Conservation (phyloP, 345 rosid genomes). For the Schrenkiella parvula region DNA sequence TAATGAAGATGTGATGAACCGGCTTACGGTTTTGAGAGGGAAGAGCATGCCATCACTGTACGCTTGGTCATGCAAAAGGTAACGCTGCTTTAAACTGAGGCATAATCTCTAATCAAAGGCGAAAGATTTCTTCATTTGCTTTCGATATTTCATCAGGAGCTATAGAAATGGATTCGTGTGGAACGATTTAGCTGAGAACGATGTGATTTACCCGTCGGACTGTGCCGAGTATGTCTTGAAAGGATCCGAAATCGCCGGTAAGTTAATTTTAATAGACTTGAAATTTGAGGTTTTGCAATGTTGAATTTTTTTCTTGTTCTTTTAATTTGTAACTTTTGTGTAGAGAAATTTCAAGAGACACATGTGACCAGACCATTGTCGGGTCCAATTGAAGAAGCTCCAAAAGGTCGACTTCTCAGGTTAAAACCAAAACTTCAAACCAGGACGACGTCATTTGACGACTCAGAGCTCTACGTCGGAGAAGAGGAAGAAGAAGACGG, state of each 20-base stretch:
- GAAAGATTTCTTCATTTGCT: background rate
- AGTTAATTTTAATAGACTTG: background rate
- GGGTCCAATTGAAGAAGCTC: conserved; percentile 35
- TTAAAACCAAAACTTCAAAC: conserved; percentile 38
- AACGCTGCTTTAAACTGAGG: background rate
- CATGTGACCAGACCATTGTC: conserved; percentile 24
- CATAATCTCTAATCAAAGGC: background rate
- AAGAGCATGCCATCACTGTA: conserved; percentile 76
- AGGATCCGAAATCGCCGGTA: conserved; percentile 84
- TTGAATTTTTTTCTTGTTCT: background rate
- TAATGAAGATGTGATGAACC: conserved; percentile 55
- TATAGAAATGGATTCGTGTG: conserved; percentile 95
- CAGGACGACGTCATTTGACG: conserved; percentile 31
- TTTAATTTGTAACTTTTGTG: background rate
- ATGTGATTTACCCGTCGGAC: conserved; percentile 64
- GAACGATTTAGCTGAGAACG: conserved; percentile 83
- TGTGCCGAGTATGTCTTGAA: conserved; percentile 86
- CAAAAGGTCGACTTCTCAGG: conserved; percentile 34
- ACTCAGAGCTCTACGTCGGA: conserved; percentile 14
- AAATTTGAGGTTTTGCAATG: background rate
- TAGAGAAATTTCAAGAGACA: conserved; percentile 43
- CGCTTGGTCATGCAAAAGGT: conserved; percentile 97
- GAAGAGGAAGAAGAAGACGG: conserved; percentile 46
- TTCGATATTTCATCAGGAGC: conserved; percentile 41
- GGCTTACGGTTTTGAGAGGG: conserved; percentile 70